Evolutionary conservation across 371 early-diverging fungal species (phyloP).

Genomic region (Actinomortierella ambigua): DNA sequence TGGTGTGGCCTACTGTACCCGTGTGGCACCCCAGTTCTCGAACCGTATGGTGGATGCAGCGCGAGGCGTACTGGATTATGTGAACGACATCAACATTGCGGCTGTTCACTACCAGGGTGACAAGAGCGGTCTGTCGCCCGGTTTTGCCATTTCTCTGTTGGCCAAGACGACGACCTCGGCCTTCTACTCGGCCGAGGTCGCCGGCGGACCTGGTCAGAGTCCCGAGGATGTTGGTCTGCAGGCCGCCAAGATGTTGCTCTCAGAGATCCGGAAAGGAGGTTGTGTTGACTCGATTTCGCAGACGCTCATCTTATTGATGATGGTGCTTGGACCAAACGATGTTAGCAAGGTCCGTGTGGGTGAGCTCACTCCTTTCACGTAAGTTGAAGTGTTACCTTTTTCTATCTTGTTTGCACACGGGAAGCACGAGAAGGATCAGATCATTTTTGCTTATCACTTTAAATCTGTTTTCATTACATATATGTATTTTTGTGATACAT

Average conservation of each 20-base stretch:
- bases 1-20: conserved; percentile 89
- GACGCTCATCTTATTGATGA: conserved; percentile 84
- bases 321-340: conserved; percentile 92
- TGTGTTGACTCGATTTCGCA: conserved; percentile 89
- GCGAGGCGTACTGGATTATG: conserved; percentile 83
- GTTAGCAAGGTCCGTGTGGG: conserved; percentile 91
- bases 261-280: conserved; percentile 88
- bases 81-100: conserved; percentile 96
- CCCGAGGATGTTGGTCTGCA: conserved; percentile 90
- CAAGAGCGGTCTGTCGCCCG: conserved; percentile 91
- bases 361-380: conserved; percentile 83
- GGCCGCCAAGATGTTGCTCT: conserved; percentile 78
- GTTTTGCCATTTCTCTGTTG: conserved; percentile 90
- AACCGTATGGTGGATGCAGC: conserved; percentile 93
- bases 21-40: conserved; percentile 95
- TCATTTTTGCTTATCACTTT: conserved; percentile 6
- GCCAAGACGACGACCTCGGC: conserved; percentile 91
- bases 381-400: conserved; percentile 44
- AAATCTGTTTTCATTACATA: conserved; percentile 6
- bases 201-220: conserved; percentile 74
- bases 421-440: no score
- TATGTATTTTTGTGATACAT: background rate
- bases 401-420: background rate
- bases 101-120: conserved; percentile 96
- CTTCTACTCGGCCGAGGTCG: conserved; percentile 83